phyloP scores from a whole-genome alignment of 345 rosid genomes.

The Salix suchowensis region DNA sequence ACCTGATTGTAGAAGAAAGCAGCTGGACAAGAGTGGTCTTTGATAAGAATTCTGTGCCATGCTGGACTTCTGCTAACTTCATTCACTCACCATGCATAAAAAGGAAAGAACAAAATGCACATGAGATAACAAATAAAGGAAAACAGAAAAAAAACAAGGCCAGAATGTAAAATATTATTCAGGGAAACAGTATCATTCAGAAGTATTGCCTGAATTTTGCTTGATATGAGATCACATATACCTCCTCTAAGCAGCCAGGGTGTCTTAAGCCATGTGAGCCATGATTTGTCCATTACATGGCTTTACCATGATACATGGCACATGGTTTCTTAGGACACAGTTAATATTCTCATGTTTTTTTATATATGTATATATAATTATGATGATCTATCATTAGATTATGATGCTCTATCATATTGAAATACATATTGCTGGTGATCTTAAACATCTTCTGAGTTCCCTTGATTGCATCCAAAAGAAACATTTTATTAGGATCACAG shows the following conservation, averaged over 20 bases:
- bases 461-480: too few species aligned
- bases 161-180: not conserved
- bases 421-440: too few species aligned
- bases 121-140: not conserved
- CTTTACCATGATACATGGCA: not conserved
- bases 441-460: too few species aligned
- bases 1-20: constrained; percentile 72
- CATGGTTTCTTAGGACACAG: not conserved
- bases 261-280: too few species aligned
- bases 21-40: constrained; percentile 61
- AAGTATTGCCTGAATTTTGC: too few species aligned
- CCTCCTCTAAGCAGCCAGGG: not conserved
- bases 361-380: too few species aligned
- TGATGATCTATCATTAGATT: too few species aligned
- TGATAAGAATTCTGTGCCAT: constrained; percentile 69
- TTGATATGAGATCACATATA: not conserved
- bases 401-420: too few species aligned
- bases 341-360: too few species aligned
- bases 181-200: not conserved
- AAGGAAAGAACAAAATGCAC: constrained; percentile 1
- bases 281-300: too few species aligned
- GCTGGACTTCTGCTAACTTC: constrained; percentile 71
- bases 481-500: too few species aligned
- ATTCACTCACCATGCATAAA: constrained; percentile 15
- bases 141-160: not conserved